These are phyloP conservation scores for Candida lessepsii DNA, from an alignment of 805 yeast genomes.

Conservation along the genomic window DNA sequence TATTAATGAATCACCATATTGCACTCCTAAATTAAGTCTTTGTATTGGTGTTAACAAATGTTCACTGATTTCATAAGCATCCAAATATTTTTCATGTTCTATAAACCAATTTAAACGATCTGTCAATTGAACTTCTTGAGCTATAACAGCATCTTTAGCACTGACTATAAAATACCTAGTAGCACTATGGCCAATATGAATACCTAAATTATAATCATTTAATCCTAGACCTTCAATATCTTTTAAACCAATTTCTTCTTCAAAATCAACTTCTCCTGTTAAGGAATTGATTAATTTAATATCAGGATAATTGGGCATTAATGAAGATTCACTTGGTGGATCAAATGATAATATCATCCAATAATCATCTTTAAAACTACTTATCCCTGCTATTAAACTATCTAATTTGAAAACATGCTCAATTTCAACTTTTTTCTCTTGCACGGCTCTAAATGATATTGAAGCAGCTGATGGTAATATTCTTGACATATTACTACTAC, in stretches of 20 bases:
- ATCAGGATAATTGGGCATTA: slow-evolving; percentile 60
- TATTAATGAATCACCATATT: slow-evolving; percentile 47
- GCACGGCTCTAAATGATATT: slow-evolving; percentile 47
- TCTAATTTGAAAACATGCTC: slow-evolving; percentile 49
- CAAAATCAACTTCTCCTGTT: slow-evolving; percentile 70
- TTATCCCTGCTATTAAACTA: slow-evolving; percentile 70
- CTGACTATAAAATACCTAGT: slow-evolving; percentile 66
- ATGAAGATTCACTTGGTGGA: slow-evolving; percentile 30
- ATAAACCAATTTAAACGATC: slow-evolving; percentile 77
- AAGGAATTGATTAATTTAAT: slow-evolving; percentile 62
- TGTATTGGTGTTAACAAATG: slow-evolving; percentile 50
- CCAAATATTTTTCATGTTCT: slow-evolving; percentile 49
- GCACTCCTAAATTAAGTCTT: slow-evolving; percentile 59
- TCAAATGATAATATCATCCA: slow-evolving; percentile 58
- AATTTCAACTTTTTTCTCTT: slow-evolving; percentile 44
- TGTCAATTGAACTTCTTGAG: slow-evolving; percentile 62
- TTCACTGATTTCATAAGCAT: slow-evolving; percentile 79
- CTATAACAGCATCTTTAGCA: slow-evolving; percentile 78
- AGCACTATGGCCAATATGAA: slow-evolving; percentile 40
- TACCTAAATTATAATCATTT: slow-evolving; percentile 76
- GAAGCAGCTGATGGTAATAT: slow-evolving; percentile 54
- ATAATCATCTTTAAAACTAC: slow-evolving; percentile 70
- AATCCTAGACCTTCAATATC: slow-evolving; percentile 60
- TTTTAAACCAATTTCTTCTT: slow-evolving; percentile 72
- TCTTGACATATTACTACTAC: slow-evolving; percentile 28